phyloP scores from a whole-genome alignment of 495 filamentous ascomycete species.

The Penicillium samsonianum region DNA sequence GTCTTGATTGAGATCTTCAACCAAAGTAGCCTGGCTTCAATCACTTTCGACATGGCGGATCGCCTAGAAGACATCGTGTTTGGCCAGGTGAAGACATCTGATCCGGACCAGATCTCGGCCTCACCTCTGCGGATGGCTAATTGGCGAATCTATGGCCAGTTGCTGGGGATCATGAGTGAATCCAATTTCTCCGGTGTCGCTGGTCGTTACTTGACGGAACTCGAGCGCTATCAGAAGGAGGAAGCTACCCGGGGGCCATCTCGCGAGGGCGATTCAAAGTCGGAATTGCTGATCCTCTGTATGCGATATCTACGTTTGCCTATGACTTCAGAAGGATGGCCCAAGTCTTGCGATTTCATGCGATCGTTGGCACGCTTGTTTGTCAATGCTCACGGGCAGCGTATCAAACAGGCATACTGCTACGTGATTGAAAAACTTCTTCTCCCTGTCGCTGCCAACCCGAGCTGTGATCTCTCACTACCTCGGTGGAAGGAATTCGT shows the following conservation, averaged over 20 bases:
- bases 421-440: constrained; percentile 83
- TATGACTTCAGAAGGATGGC: constrained; percentile 70
- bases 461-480: constrained; percentile 67
- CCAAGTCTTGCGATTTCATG: constrained; percentile 86
- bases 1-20: constrained; percentile 92
- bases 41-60: constrained; percentile 85
- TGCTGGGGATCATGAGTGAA: constrained; percentile 93
- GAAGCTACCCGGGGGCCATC: constrained; percentile 63
- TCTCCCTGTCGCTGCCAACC: constrained; percentile 81
- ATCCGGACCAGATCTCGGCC: constrained; percentile 73
- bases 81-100: constrained; percentile 82
- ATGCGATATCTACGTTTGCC: constrained; percentile 86
- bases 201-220: constrained; percentile 74
- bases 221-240: constrained; percentile 74
- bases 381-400: constrained; percentile 77
- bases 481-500: constrained; percentile 86
- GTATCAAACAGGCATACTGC: constrained; percentile 91
- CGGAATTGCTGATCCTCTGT: constrained; percentile 80
- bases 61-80: constrained; percentile 94
- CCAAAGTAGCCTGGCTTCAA: constrained; percentile 77
- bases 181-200: constrained; percentile 84
- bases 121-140: constrained; percentile 86
- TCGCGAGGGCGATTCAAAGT: constrained; percentile 72
- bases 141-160: constrained; percentile 88
- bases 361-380: constrained; percentile 77